Evolutionary conservation across 2,329 filamentous ascomycete species (phyloP).

Genomic region (Penicillium hordei): DNA sequence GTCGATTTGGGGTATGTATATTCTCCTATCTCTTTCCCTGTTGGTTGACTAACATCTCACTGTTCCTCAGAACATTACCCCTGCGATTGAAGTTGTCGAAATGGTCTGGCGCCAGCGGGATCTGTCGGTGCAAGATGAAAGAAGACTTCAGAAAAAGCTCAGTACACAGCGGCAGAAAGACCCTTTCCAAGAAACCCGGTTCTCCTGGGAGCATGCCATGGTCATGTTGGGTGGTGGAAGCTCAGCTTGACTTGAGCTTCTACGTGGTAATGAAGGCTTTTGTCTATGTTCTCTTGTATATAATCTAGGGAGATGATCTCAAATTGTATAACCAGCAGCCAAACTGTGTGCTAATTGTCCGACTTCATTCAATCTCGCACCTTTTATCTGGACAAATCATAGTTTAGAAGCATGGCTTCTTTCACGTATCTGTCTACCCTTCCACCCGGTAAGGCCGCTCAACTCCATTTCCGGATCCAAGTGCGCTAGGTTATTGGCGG

Average conservation of each 20-base stretch:
- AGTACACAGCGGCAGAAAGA: not conserved
- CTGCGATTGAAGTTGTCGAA: conserved; percentile 28
- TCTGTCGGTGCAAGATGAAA: conserved; percentile 22
- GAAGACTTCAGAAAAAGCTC: conserved; percentile 7
- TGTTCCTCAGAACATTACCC: conserved; percentile 24
- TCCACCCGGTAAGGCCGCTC: conserved; percentile 23
- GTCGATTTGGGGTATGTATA: conserved; percentile 24
- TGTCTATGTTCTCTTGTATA: no score
- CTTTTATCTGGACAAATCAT: not conserved
- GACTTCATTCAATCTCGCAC: not conserved
- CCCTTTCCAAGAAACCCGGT: conserved; percentile 7
- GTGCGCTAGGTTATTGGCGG: conserved; percentile 24
- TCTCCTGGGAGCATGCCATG: conserved; percentile 30
- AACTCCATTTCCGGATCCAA: conserved; percentile 27
- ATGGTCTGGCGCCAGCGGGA: conserved; percentile 32
- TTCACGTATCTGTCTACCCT: conserved; percentile 16
- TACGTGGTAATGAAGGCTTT: not conserved
- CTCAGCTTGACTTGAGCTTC: conserved; percentile 23
- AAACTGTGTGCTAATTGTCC: not conserved
- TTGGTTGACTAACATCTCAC: not conserved
- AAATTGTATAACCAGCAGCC: not conserved
- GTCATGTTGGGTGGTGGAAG: conserved; percentile 27
- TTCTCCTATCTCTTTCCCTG: not conserved
- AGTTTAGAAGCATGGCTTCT: conserved; percentile 3
- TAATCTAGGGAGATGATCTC: not conserved